Evolutionary conservation across 345 rosid species (phyloP), one percentile per base, ranked within the genome.

Genomic region (Carallia pectinifolia): DNA sequence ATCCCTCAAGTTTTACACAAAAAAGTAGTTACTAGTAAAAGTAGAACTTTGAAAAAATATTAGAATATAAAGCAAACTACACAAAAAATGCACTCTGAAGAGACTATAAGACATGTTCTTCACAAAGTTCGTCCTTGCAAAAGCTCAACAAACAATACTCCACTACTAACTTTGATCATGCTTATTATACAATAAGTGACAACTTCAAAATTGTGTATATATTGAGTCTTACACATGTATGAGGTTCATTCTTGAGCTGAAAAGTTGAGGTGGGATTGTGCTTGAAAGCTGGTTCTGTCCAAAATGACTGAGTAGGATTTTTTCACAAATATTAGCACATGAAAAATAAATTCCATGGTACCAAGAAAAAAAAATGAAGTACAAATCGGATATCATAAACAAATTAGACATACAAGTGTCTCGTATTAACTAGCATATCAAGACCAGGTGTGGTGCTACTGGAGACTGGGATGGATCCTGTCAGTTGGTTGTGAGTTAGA

Each of bases 391-490:
- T 7, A 13, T 7, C 23, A 18, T 23, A 39, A 6, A 0, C 30
- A 6, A 38, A 61, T 75, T 52, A 56, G 62, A 52, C 88, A 65
- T 86, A 96, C 98, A 96, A 96, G 80, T 96, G 99, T 73, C 84
- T 79, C 23, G 98, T 73, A 6, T 79, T 31, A 71, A 77, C 55
- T 69, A 96, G 87, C 87, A 77, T 72, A 76, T 96, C 91, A 47
- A 96, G 96, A 40, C 99, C 99, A 75, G 88, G 91, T 31, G 80
- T 65, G 12, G 77, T 80, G 66, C 82, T 98, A 68, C 62, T 48
- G 0, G 99, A 96, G 23, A 96, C 90, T 19, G 99, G 99, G 62
- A 96, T 82, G 2, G 63, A 2, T 64, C 98, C 99, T 2, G 68
- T 81, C 6, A 96, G 84, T 70, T 71, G 80, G 79, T 96, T 96